Base-by-base conservation (phyloP, 805 yeast species). In the Trichomonascus vanleenenianus region DNA sequence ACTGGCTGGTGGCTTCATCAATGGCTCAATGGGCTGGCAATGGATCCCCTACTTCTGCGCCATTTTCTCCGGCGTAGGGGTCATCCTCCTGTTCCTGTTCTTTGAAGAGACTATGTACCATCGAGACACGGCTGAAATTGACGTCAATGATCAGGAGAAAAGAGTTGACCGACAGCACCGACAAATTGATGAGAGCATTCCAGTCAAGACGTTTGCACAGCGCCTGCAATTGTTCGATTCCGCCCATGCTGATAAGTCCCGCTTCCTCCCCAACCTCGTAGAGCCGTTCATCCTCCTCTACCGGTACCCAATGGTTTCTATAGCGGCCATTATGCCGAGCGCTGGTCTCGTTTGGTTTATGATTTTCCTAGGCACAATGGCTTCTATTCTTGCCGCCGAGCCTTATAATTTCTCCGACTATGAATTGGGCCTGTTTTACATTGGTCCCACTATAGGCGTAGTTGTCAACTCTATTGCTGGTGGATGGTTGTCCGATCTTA, bases 1-100 rank as follows among this genome's bases (percentile, higher is more conserved):
- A 3, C 64, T 78, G 53, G 67, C 78, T 40, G 79, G 81, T 10
- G 82, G 82, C 10, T 74, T 75, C 52, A 74, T 79, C 46, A 68
- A 25, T 14, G 42, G 39, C 5, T 16, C 27, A 7, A 15, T 31
- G 43, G 43, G 43, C 38, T 47, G 50, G 50, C 40, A 41, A 39
- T 47, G 50, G 50, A 41, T 39, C 2, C 41, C 42, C 12, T 47
- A 36, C 20, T 47, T 45, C 45, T 30, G 42, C 22, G 22, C 38
- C 16, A 47, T 47, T 19, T 38, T 47, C 40, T 35, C 36, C 22
- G 50, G 44, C 11, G 49, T 31, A n/a, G 32, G 38, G 4, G 25
- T 47, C n/a, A 41, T 40, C 6, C 36, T 36, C 3, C 33, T 30
- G 30, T 35, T 47, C 6, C 11, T 47, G 18, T 34, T 36, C 20